Evolutionary conservation across 2,329 filamentous ascomycete genomes (phyloP), one percentile per base, ranked within the genome.

Genomic region (Ophiosphaerella narmari): DNA sequence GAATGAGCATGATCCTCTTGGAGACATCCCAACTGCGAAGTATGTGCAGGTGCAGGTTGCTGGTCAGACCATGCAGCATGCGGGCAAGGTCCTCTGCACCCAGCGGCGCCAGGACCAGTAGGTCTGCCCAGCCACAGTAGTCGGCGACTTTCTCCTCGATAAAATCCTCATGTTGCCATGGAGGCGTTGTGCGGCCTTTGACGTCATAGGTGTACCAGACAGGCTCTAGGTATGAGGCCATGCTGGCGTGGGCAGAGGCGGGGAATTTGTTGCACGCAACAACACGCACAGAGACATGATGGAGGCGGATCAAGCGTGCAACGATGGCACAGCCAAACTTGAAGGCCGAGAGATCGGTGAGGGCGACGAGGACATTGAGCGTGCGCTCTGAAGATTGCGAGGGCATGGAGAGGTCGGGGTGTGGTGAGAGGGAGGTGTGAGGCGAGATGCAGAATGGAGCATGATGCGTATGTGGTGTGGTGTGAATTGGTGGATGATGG

Each of bases 41-140:
- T 1, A 96, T 84, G 61, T 93, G 88, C 44, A 95, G 80, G 7
- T 95, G 80, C 46, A 96, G 80, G 26, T 87, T 95, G 65, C 90
- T 90, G 2, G 90, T 87, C 49, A 93, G 82, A 44, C 92, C 92
- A 46, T 87, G 85, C 66, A 96, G 80, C 91, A 97, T 96, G 70
- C 90, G 90, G 26, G 89, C 89, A 47, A 96, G 80, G 47, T 87
- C 87, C 67, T 94, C 89, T 7, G 91, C 90, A 70, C 94, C 89
- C 41, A 96, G 87, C 3, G 92, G 91, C 6, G 89, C 89, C 48
- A 96, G 83, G 29, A 96, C 86, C 50, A 96, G 80, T 59, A 96
- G 76, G 72, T 96, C 89, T 5, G 92, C 90, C 92, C 92, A 97
- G 54, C 90, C 83, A 58, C 91, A 90, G 52, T 95, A 85, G 64